Base-by-base conservation (phyloP, 768 basidiomycete genomes). In the Lactarius vividus region DNA sequence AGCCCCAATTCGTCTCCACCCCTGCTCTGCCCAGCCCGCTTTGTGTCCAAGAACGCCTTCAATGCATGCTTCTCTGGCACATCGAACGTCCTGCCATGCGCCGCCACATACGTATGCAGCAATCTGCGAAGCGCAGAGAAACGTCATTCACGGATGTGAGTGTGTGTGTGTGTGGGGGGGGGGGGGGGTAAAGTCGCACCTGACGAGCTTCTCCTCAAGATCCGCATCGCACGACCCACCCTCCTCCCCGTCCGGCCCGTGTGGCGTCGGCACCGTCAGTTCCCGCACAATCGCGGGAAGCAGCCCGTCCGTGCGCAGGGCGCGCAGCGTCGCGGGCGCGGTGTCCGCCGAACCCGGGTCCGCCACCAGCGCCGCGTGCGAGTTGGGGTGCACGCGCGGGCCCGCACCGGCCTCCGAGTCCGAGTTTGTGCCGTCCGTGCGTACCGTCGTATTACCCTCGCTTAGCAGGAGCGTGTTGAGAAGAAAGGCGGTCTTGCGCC, bases 401-500 rank as follows among this genome's bases (percentile, higher is more conserved):
- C 81, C 79, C 57, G 74, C 68, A 20, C 71, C 54, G 26, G n/a
- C 46, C n/a, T 56, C n/a, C 8, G 66, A 37, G 54, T 13, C 29
- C 26, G n/a, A n/a, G n/a, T n/a, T n/a, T 6, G 74, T 61, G 18
- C 72, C 59, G 13, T 2, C 35, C 35, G 72, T 28, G 55, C 70
- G 74, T 33, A 73, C 29, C 10, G 49, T 28, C 4, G 49, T 29
- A 6, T 28, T 29, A 6, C 18, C 9, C 3, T 13, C 13, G 23
- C 16, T 23, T n/a, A 83, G 78, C 57, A 94, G 82, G 60, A 95
- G 84, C 0, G 85, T 77, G 72, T 85, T 86, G 42, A 96, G 80
- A 20, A 96, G 83, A 77, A 94, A 95, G 4, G 85, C 82, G 0
- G 84, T 80, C 74, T 96, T 96, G 61, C 92, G 83, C 23, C 94